A percentile compares a stretch with the other conserved stretches of the same genome.
Conservation (phyloP, 768 basidiomycete species). For the Amanita molliuscula region DNA sequence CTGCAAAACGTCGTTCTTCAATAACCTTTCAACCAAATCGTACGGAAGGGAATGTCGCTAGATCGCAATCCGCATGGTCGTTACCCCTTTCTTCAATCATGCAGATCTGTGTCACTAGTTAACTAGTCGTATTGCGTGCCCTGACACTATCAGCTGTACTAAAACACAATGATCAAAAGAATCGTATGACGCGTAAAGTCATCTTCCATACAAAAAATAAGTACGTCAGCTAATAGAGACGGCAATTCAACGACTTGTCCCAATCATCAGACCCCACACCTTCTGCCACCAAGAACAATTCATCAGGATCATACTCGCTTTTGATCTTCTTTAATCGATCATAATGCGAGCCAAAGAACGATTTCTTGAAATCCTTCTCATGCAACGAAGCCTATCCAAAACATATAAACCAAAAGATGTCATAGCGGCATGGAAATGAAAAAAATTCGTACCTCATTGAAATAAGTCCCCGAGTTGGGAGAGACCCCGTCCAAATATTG, state of each 20-base stretch:
- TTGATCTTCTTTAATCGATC: conserved; percentile 30
- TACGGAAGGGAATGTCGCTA: no score
- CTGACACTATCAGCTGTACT: no score
- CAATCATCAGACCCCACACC: conserved; percentile 44
- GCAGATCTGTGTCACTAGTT: no score
- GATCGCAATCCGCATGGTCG: no score
- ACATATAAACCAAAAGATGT: neutral
- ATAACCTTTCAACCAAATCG: no score
- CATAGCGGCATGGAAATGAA: neutral
- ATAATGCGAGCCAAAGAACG: conserved; percentile 39
- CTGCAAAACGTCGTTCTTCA: no score
- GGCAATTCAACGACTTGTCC: conserved; percentile 17
- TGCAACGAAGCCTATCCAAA: conserved; percentile 28
- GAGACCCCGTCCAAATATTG: neutral
- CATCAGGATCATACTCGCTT: conserved; percentile 30
- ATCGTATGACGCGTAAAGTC: no score
- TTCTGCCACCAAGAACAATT: conserved; percentile 31
- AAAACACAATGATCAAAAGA: no score
- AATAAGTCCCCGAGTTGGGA: conserved; percentile 13
- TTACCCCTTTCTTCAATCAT: no score
- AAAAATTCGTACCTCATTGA: neutral
- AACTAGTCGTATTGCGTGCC: no score
- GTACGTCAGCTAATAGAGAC: conserved; percentile 6
- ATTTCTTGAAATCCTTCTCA: conserved; percentile 28
- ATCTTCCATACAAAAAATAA: no score